A percentile compares a stretch with the other conserved stretches of the same genome.
These are phyloP conservation scores for Hypoxylon sp. DNA, from an alignment of 2,329 filamentous ascomycete genomes.

Conservation along the genomic window DNA sequence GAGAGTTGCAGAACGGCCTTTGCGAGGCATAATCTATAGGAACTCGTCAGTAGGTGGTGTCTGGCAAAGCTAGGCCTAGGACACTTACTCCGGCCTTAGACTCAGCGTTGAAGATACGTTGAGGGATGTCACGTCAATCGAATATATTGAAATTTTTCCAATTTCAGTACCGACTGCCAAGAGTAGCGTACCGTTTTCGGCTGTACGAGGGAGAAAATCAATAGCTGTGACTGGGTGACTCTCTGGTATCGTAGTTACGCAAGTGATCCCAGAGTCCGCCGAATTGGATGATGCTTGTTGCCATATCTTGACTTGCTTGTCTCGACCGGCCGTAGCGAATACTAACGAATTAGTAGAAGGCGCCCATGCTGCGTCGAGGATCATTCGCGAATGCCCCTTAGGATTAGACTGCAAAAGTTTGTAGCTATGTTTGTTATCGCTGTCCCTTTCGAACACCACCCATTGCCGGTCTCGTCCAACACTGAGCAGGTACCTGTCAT, in stretches of 20 bases:
- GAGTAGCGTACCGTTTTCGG: constrained; percentile 55
- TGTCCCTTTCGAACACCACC: constrained; percentile 78
- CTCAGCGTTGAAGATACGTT: constrained; percentile 56
- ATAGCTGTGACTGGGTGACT: constrained; percentile 78
- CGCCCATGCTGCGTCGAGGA: constrained; percentile 89
- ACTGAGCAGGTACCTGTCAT: constrained; percentile 83
- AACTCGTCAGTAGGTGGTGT: constrained; percentile 34
- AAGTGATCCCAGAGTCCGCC: constrained; percentile 60
- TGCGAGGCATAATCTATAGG: constrained; percentile 68
- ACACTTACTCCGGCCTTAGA: constrained; percentile 59
- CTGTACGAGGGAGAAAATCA: constrained; percentile 68
- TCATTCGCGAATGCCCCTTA: constrained; percentile 94
- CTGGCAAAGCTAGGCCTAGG: background rate
- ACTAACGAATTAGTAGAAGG: constrained; percentile 63
- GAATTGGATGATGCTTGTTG: constrained; percentile 42
- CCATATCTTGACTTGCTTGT: constrained; percentile 88
- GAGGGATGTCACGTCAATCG: constrained; percentile 59
- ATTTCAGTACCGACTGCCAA: constrained; percentile 72
- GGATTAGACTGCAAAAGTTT: constrained; percentile 74
- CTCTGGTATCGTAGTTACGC: constrained; percentile 67
- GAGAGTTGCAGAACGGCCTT: constrained; percentile 77
- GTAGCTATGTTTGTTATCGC: constrained; percentile 61
- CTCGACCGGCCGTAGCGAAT: constrained; percentile 91
- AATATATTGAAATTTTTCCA: constrained; percentile 63
- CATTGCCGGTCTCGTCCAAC: constrained; percentile 94